Evolutionary conservation across 2,329 filamentous ascomycete genomes (phyloP), one percentile per base, ranked within the genome.

Genomic region (Colletotrichum costaricense): DNA sequence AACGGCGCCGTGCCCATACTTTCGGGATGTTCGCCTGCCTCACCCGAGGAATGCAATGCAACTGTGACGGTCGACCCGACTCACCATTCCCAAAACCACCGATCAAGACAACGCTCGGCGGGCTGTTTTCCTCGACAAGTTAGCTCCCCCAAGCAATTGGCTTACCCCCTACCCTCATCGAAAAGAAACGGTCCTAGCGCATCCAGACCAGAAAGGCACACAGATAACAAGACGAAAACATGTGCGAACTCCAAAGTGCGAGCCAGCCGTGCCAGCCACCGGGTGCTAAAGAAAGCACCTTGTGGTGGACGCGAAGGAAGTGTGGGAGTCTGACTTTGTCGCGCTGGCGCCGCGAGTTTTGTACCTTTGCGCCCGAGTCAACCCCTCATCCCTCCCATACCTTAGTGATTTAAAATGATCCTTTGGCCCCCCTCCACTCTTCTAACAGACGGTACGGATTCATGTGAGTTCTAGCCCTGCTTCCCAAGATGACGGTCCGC

Each of bases 301-400:
- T 49, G 64, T 55, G 22, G 22, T 6, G 22, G 57, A 26, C 58
- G 65, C 66, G 65, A 72, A 72, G 69, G 69, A 72, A 33, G 38
- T 1, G 38, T 42, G 38, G 38, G 38, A 42, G 38, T 42, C 38
- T 42, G 38, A 42, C 38, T 42, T 57, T 46, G 55, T 55, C 7
- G n/a, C 49, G 60, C 30, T 60, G 67, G 55, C 67, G 55, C 70
- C 70, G 67, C 54, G 35, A 46, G 70, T 73, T 73, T 73, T 65
- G 67, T 54, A 55, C 54, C 46, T 55, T 55, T 19, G 66, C 66
- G 52, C 49, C 26, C 35, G 28, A 33, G 7, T 19, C 38, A 28
- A 62, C 38, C 19, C 59, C 24, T 22, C 38, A 33, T 7, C 30
- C 64, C 49, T 30, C 26, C 57, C 16, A 58, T 12, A n/a, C n/a